phyloP scores from a whole-genome alignment of 2,329 filamentous ascomycete species.

The Pseudogymnoascus destructans region DNA sequence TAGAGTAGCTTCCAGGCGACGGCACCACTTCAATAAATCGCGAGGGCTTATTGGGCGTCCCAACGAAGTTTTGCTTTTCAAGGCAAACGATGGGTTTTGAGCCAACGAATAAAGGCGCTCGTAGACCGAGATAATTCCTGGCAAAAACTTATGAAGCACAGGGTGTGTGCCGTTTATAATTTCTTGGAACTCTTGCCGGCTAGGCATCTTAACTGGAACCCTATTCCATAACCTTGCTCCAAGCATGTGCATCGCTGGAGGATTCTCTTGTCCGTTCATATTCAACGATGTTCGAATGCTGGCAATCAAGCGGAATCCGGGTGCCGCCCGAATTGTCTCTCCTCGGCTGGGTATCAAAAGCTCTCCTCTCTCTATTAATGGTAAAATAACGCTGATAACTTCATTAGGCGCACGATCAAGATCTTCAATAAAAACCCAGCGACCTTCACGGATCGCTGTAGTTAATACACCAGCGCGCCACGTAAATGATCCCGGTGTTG shows the following conservation, averaged over 20 bases:
- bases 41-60: constrained; percentile 48
- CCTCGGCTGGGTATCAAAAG: constrained; percentile 80
- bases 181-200: constrained; percentile 55
- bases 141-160: constrained; percentile 47
- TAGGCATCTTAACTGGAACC: constrained; percentile 54
- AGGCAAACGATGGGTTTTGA: constrained; percentile 31
- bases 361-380: constrained; percentile 84
- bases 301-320: constrained; percentile 81
- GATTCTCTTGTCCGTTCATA: constrained; percentile 50
- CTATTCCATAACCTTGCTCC: constrained; percentile 77
- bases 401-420: constrained; percentile 89
- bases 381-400: constrained; percentile 82
- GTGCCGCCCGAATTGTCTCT: constrained; percentile 69
- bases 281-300: constrained; percentile 71
- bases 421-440: constrained; percentile 97
- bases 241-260: constrained; percentile 56
- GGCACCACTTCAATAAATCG: constrained; percentile 87
- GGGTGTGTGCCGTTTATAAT: constrained; percentile 63
- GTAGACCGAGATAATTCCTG: constrained; percentile 47
- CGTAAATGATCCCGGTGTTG: constrained; percentile 74
- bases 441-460: constrained; percentile 81
- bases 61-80: constrained; percentile 36
- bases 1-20: constrained; percentile 57
- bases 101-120: constrained; percentile 36
- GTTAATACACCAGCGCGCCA: constrained; percentile 92